Evolutionary conservation across 2,329 filamentous ascomycete species (phyloP).

Genomic region (Diaporthe sp.): DNA sequence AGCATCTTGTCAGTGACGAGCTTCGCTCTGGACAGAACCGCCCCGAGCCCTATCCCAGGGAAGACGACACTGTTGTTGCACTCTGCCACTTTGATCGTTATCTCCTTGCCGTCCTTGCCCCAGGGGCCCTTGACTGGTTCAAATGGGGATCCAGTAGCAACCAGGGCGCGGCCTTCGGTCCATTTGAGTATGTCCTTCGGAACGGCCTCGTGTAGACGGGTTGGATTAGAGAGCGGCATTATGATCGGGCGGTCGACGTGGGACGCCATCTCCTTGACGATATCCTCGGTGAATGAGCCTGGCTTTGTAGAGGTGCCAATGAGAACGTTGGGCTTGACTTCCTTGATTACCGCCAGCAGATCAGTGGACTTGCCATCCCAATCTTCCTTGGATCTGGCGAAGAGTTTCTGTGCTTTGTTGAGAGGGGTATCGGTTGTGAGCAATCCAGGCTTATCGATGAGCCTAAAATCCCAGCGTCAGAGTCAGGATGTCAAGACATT

Average conservation of each 20-base stretch:
- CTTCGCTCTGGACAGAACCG: conserved; percentile 74
- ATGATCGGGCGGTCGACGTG: conserved; percentile 80
- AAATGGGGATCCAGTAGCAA: conserved; percentile 88
- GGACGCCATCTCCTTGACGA: conserved; percentile 80
- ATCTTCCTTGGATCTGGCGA: conserved; percentile 70
- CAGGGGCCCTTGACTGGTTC: conserved; percentile 73
- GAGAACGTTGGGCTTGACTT: conserved; percentile 82
- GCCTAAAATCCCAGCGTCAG: conserved; percentile 55
- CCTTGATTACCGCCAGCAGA: conserved; percentile 74
- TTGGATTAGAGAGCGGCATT: conserved; percentile 88
- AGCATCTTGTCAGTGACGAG: conserved; percentile 82
- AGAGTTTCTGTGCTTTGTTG: conserved; percentile 72
- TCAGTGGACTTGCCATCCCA: conserved; percentile 69
- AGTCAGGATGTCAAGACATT: rapidly evolving
- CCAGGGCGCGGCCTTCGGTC: conserved; percentile 81
- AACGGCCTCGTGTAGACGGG: conserved; percentile 82
- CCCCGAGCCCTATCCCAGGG: conserved; percentile 85
- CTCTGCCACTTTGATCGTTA: conserved; percentile 70
- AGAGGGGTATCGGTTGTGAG: conserved; percentile 66
- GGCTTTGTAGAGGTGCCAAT: conserved; percentile 87
- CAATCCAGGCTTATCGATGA: conserved; percentile 84
- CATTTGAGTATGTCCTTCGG: conserved; percentile 81
- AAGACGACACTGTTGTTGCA: conserved; percentile 92
- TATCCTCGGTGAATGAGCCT: conserved; percentile 78
- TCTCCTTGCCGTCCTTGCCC: conserved; percentile 56